Base-by-base conservation (phyloP, 164 flowering plant genomes). In the Euptelea pleiosperma region DNA sequence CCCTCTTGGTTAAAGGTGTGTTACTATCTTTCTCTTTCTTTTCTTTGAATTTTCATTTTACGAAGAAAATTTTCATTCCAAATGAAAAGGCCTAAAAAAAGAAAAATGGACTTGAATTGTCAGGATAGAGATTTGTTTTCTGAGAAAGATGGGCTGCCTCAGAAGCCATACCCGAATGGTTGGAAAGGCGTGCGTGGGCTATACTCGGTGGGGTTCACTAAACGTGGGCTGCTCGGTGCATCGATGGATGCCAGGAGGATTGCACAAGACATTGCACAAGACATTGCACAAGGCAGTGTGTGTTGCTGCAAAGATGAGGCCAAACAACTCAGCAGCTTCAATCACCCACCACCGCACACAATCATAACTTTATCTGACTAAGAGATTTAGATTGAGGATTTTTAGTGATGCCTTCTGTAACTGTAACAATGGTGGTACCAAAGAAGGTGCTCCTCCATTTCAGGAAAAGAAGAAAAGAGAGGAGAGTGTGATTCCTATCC, bases 1-100 rank as follows among this genome's bases (percentile, higher is more conserved):
- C 85, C 90, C 16, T 63, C 78, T 67, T 90, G 97, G 97, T 59
- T 90, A 43, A 90, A 85, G 91, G 95, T 90, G 69, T 16, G 4
- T 25, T 9, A 4, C 21, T 3, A 4, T 47, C 4, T 21, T 37
- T 12, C 12, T 18, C 7, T 16, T 28, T 49, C 10, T 26, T 50
- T 42, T 36, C 26, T 29, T 45, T 2, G 12, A 21, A 31, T 47
- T 16, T 19, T 14, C 22, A 5, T 15, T 34, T 34, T 15, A 29
- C 3, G 30, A 6, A 35, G 35, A 19, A 16, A 31, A 3, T 4
- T n/a, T n/a, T n/a, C n/a, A n/a, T n/a, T n/a, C n/a, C n/a, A n/a
- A n/a, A n/a, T n/a, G n/a, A n/a, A n/a, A n/a, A n/a, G n/a, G n/a
- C n/a, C n/a, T n/a, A n/a, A n/a, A n/a, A n/a, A n/a, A n/a, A n/a